These are phyloP conservation scores for Penicillium glabrum DNA, from an alignment of 2,329 filamentous ascomycete species.

Conservation along the genomic window DNA sequence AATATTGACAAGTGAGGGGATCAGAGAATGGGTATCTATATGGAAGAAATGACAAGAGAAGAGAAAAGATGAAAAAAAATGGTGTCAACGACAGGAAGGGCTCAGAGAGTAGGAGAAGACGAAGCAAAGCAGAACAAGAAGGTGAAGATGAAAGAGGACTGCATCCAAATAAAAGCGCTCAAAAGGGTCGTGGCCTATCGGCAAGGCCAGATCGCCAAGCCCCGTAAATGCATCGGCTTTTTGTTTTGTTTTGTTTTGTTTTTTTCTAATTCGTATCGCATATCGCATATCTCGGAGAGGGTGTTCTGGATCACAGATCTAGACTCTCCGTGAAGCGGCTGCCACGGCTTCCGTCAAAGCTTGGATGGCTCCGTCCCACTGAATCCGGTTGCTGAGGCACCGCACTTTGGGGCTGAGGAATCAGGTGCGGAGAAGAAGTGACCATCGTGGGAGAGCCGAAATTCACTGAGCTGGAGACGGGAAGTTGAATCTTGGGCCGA, in stretches of 20 bases:
- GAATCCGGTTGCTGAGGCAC: conserved; percentile 34
- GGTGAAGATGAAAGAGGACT: not conserved
- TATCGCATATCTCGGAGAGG: conserved; percentile 12
- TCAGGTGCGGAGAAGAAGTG: conserved; percentile 21
- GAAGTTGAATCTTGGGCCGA: conserved; percentile 45
- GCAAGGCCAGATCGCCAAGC: conserved; percentile 1
- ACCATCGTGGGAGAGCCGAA: conserved; percentile 23
- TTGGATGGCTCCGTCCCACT: conserved; percentile 44
- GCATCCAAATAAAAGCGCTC: conserved; percentile 3
- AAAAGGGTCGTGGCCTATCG: conserved; percentile 5
- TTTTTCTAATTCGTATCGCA: conserved; percentile 18
- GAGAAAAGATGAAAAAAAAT: conserved; percentile 3
- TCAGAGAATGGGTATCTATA: conserved; percentile 21
- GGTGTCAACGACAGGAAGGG: not conserved
- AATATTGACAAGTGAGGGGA: conserved; percentile 5
- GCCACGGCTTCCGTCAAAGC: conserved; percentile 45
- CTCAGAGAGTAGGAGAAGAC: not conserved
- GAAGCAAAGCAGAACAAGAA: not conserved
- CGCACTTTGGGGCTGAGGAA: conserved; percentile 27
- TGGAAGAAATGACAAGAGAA: conserved; percentile 9
- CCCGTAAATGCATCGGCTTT: conserved; percentile 14
- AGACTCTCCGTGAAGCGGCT: conserved; percentile 46
- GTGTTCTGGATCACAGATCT: conserved; percentile 22
- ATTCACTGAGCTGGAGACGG: conserved; percentile 38
- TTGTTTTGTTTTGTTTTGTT: conserved; percentile 10